phyloP scores from a whole-genome alignment of 495 filamentous ascomycete genomes.

The Xylaria longipes region DNA sequence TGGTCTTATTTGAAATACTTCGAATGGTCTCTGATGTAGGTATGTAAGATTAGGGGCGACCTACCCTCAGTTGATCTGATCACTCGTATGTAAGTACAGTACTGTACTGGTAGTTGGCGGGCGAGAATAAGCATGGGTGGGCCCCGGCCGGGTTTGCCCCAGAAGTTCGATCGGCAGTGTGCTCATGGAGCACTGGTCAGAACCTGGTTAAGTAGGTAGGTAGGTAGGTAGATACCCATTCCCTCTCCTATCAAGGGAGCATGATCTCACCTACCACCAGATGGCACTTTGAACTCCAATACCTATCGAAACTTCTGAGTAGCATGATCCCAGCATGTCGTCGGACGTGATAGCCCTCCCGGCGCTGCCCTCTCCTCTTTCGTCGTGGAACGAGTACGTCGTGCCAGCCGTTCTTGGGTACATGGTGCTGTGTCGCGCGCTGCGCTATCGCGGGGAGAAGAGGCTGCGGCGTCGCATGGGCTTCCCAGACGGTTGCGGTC shows the following conservation, averaged over 20 bases:
- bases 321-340: neutral
- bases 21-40: too few relatives aligned
- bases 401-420: constrained; percentile 38
- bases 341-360: neutral
- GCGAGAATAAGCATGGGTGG: neutral
- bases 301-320: neutral
- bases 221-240: too few relatives aligned
- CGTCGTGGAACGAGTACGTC: constrained; percentile 30
- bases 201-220: too few relatives aligned
- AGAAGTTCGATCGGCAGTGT: neutral
- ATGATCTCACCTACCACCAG: neutral
- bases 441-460: constrained; percentile 59
- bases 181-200: neutral
- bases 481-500: constrained; percentile 51
- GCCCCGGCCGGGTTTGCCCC: neutral
- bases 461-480: constrained; percentile 53
- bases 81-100: too few relatives aligned
- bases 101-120: too few relatives aligned
- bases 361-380: neutral
- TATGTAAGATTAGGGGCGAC: too few relatives aligned
- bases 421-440: constrained; percentile 40
- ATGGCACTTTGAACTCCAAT: neutral
- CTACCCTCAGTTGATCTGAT: too few relatives aligned
- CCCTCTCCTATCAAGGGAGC: neutral
- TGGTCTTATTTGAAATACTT: neutral